A percentile compares a stretch with the other conserved stretches of the same genome.
These are phyloP conservation scores for Stagonosporopsis cucurbitacearum DNA, from an alignment of 2,329 filamentous ascomycete species.

Conservation along the genomic window DNA sequence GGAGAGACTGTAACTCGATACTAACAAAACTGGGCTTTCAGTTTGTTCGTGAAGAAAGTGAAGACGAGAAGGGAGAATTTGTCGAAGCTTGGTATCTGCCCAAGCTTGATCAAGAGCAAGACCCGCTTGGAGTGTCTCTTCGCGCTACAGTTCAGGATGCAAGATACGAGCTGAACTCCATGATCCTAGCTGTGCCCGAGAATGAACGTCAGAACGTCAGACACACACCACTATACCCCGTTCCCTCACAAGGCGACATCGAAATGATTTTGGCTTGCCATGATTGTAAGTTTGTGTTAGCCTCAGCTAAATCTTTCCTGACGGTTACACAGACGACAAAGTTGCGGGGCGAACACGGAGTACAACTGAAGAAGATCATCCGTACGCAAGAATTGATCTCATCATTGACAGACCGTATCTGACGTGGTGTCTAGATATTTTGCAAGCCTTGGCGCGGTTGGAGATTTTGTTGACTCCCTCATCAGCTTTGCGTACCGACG, in stretches of 20 bases:
- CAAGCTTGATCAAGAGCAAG: slow-evolving; percentile 26
- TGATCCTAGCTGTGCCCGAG: slow-evolving; percentile 54
- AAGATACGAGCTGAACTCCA: slow-evolving; percentile 62
- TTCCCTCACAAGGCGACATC: slow-evolving; percentile 50
- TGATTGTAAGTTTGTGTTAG: slow-evolving; percentile 37
- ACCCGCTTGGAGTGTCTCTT: slow-evolving; percentile 31
- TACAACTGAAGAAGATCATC: slow-evolving; percentile 46
- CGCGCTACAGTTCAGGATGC: slow-evolving; percentile 62
- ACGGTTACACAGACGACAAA: slow-evolving; percentile 34
- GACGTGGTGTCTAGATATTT: slow-evolving; percentile 56
- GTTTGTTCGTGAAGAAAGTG: slow-evolving; percentile 39
- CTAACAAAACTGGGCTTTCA: slow-evolving; percentile 66
- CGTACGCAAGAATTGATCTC: slow-evolving; percentile 24
- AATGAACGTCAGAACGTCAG: slow-evolving; percentile 38
- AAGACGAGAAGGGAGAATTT: slow-evolving; percentile 36
- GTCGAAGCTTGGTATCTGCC: slow-evolving; percentile 45
- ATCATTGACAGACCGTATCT: background rate
- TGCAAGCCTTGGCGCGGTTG: slow-evolving; percentile 66
- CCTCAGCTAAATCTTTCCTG: slow-evolving; percentile 10
- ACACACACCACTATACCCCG: slow-evolving; percentile 39
- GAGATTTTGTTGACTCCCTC: slow-evolving; percentile 68
- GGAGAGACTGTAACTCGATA: slow-evolving; percentile 65
- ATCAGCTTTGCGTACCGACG: slow-evolving; percentile 68
- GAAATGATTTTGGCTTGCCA: slow-evolving; percentile 46
- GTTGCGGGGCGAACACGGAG: slow-evolving; percentile 35